phyloP scores from a whole-genome alignment of 768 basidiomycete genomes.

The Paxillus ammoniavirescens region DNA sequence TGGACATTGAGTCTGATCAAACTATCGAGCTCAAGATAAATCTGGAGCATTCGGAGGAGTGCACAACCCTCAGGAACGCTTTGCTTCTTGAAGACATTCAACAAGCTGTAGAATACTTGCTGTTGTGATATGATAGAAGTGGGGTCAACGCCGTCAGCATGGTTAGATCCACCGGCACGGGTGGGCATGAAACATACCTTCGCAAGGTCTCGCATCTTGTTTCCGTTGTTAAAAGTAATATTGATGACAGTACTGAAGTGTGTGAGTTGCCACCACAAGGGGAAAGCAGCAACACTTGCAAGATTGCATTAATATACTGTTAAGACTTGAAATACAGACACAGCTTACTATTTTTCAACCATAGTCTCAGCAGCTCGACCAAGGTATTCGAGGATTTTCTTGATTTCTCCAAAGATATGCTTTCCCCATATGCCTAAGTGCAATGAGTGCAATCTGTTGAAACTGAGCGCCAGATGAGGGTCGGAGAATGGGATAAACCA shows the following conservation, averaged over 20 bases:
- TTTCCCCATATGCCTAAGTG: no score
- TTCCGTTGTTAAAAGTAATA: constrained; percentile 33
- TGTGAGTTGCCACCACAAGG: constrained; percentile 35
- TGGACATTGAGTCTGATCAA: constrained; percentile 30
- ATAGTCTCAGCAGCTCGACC: no score
- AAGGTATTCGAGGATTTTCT: no score
- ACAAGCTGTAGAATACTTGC: neutral
- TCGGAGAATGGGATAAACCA: no score
- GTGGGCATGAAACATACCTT: constrained; percentile 23
- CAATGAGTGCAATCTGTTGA: no score
- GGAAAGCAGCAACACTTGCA: constrained; percentile 26
- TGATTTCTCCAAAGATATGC: no score
- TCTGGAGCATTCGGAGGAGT: constrained; percentile 28
- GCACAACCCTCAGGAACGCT: constrained; percentile 16
- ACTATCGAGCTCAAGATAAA: constrained; percentile 32
- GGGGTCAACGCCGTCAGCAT: no score
- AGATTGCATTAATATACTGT: no score
- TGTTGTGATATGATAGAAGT: neutral
- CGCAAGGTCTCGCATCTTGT: constrained; percentile 36
- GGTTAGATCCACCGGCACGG: no score
- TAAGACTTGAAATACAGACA: no score
- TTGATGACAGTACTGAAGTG: constrained; percentile 29
- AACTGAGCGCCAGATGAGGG: no score
- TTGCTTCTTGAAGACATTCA: neutral
- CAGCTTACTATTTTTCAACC: no score